A percentile compares a stretch with the other conserved stretches of the same genome.
These are phyloP conservation scores for Blastocystis sp. DNA, from an alignment of 352 stramenopile genomes.

Conservation along the genomic window DNA sequence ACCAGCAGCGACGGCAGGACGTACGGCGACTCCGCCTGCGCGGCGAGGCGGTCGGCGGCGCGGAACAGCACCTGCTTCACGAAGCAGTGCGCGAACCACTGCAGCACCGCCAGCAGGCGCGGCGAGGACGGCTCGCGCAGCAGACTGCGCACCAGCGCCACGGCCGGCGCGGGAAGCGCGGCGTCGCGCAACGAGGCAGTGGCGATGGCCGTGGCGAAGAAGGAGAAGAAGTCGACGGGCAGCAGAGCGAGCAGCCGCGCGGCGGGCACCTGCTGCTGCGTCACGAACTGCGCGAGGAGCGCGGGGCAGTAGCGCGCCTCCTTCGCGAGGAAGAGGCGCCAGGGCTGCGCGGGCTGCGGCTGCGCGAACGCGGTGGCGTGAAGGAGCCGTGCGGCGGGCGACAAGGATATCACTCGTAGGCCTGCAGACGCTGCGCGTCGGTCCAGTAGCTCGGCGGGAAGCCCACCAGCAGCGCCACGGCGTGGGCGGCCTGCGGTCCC, in stretches of 20 bases:
- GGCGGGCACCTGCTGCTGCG: background rate
- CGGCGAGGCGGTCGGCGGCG: background rate
- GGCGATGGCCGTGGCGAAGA: background rate
- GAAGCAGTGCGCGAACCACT: background rate
- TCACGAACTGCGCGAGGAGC: background rate
- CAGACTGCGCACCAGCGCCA: background rate
- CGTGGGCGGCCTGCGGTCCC: background rate
- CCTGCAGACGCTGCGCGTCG: background rate
- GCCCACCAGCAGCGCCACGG: background rate
- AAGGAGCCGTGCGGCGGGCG: background rate
- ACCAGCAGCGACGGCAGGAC: background rate
- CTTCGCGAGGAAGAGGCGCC: conserved; percentile 28
- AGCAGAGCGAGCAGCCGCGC: background rate
- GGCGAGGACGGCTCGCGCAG: background rate
- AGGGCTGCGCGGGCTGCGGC: background rate
- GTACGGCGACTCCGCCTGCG: background rate
- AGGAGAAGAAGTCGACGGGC: conserved; percentile 1
- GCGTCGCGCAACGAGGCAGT: background rate
- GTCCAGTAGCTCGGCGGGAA: conserved; percentile 54
- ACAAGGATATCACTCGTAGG: conserved; percentile 49
- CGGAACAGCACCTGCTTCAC: background rate
- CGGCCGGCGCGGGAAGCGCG: too few relatives aligned
- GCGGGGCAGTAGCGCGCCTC: conserved; percentile 29
- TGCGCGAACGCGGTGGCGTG: conserved; percentile 4
- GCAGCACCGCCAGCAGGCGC: background rate